A percentile compares a stretch with the other conserved stretches of the same genome.
These are phyloP conservation scores for Mangifera indica DNA, from an alignment of 345 rosid species.

Conservation along the genomic window DNA sequence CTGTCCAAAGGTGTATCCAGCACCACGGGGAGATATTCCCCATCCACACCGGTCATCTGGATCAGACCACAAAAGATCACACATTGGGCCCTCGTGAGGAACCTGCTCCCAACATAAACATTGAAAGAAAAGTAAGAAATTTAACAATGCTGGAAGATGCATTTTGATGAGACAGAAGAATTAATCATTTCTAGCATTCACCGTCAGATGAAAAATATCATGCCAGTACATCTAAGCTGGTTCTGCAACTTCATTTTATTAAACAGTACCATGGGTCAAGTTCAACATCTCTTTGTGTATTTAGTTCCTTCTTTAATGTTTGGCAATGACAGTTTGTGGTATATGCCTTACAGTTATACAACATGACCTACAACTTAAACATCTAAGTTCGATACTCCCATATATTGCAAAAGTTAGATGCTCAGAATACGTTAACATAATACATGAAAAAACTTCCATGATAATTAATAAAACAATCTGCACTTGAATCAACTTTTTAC, in stretches of 20 bases:
- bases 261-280: too few relatives aligned
- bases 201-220: too few relatives aligned
- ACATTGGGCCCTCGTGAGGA: slow-evolving; percentile 87
- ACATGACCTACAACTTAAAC: too few relatives aligned
- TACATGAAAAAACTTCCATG: neutral
- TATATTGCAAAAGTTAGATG: too few relatives aligned
- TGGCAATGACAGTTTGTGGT: too few relatives aligned
- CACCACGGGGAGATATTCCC: slow-evolving; percentile 62
- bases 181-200: too few relatives aligned
- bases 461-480: neutral
- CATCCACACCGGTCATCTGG: slow-evolving; percentile 60
- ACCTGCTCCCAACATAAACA: slow-evolving; percentile 36
- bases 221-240: too few relatives aligned
- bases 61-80: slow-evolving; percentile 67
- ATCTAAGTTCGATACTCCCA: too few relatives aligned
- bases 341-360: too few relatives aligned
- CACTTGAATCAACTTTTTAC: neutral
- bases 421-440: neutral
- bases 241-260: too few relatives aligned
- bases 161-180: neutral
- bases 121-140: neutral
- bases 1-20: slow-evolving; percentile 60
- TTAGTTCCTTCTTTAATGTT: too few relatives aligned
- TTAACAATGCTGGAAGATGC: neutral
- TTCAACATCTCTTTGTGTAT: too few relatives aligned